These are phyloP conservation scores for Vararia minispora DNA, from an alignment of 768 basidiomycete species.

Conservation along the genomic window DNA sequence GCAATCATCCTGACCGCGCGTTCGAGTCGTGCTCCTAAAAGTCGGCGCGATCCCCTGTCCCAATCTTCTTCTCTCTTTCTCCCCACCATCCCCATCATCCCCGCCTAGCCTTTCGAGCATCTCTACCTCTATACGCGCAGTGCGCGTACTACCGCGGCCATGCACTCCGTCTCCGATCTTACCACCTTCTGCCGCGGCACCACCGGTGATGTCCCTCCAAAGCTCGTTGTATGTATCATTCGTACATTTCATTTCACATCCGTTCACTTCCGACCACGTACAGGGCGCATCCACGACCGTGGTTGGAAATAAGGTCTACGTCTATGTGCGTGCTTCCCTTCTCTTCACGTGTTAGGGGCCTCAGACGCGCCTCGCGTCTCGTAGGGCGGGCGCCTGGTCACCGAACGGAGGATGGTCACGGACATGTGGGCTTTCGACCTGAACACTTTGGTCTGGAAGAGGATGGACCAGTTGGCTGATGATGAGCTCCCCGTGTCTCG, in stretches of 20 bases:
- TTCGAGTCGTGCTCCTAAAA: too few species aligned
- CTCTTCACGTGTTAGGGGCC: not conserved
- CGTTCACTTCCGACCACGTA: constrained; percentile 3
- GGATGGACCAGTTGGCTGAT: constrained; percentile 43
- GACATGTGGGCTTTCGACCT: constrained; percentile 90
- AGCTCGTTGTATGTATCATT: constrained; percentile 62
- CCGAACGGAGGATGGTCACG: constrained; percentile 78
- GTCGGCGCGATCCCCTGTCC: not conserved
- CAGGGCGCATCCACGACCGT: constrained; percentile 90
- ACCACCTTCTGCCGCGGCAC: constrained; percentile 80
- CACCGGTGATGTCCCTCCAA: constrained; percentile 77
- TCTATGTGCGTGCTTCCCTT: constrained; percentile 53
- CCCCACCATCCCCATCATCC: constrained; percentile 2
- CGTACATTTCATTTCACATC: not conserved
- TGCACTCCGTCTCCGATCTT: constrained; percentile 84
- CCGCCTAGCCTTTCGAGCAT: constrained; percentile 4
- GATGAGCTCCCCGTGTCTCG: constrained; percentile 71
- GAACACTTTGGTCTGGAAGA: constrained; percentile 71
- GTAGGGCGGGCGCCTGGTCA: constrained; percentile 80
- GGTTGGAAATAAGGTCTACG: constrained; percentile 77
- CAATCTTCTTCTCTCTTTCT: constrained; percentile 4
- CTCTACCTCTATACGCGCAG: too few species aligned
- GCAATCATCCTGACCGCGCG: too few species aligned
- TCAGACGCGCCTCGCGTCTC: not conserved
- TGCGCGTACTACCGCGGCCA: constrained; percentile 16